Base-by-base conservation (phyloP, 331 rosid species). In the Malus hybrid region DNA sequence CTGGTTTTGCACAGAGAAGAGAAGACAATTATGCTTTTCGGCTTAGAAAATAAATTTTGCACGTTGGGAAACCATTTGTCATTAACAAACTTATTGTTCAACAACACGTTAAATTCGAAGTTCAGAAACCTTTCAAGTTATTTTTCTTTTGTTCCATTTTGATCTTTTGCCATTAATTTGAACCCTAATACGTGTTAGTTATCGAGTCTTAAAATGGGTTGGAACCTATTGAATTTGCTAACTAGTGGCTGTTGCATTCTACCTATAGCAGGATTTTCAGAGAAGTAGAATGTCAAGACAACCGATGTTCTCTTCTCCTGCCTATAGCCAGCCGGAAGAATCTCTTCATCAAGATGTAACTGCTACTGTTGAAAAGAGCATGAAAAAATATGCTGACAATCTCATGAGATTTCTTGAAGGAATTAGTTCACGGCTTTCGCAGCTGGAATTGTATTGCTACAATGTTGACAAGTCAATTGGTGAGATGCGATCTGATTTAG, bases 361-460 rank as follows among this genome's bases (percentile, higher is more conserved):
- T 71, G 80, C 93, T 48, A 75, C 87, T 34, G 98, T 93, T 27
- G 98, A 93, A 83, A 93, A 79, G 72, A 88, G 90, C 82, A 89
- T 93, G 93, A 93, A 90, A 80, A 85, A 89, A 70, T 80, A 86
- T 77, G 24, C 90, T 1, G 98, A 90, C 74, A 90, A 90, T 68
- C 83, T 93, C 66, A 78, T 93, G 92, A 85, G 92, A 64, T 89
- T 89, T 81, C 97, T 93, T 19, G 98, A 93, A 78, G 98, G 98
- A 77, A 85, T 93, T 20, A 86, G 98, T 84, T 85, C 93, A 22
- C 83, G 98, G 80, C 80, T 93, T 71, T 93, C 98, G 18, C 92
- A 93, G 81, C 76, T 93, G 86, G 98, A 93, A 77, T 72, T 93
- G 39, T 91, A 90, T 80, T 93, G 98, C 84, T 93, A 93, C 86